Evolutionary conservation across 352 stramenopile genomes (phyloP), one percentile per base, ranked within the genome.

Genomic region (Phytophthora idaei): DNA sequence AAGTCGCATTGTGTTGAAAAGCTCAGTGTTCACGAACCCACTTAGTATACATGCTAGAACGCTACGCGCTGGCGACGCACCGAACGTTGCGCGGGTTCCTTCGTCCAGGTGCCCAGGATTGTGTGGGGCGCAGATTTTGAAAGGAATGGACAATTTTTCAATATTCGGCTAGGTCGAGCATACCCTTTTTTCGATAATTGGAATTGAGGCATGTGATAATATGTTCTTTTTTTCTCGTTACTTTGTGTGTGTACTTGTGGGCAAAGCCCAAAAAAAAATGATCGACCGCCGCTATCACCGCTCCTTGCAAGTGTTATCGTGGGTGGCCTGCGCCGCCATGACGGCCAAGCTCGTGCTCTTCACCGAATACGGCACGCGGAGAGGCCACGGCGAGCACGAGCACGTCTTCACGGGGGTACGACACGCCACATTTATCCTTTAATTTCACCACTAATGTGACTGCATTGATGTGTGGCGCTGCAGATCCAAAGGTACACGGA

Each of bases 261-360:
- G 21, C 21, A 1, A 21, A 21, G 21, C 21, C 21, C 21, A 21
- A 21, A 7, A 47, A 51, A 53, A 39, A 59, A 95, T 95, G 87
- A 93, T 96, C 46, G 85, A 95, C 67, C 87, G 87, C 73, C 85
- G 86, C 66, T 94, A 90, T 64, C 84, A 94, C 63, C 81, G 86
- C 46, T 89, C 89, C 44, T 67, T 96, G 72, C 85, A 96, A 60
- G 76, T 96, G 46, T 94, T 95, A 68, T 90, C 85, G 54, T 93
- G 84, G 77, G 77, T 78, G 39, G 79, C 85, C 14, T 96, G 89
- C 71, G 73, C 71, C 31, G 87, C 86, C 61, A 93, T 96, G 85
- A 81, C 84, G 36, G 61, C 77, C 53, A 96, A 96, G 71, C 73
- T 96, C 58, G 87, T 95, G 59, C 61, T 95, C 59, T 96, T 96